Evolutionary conservation across 257 asterid genomes (phyloP).

Genomic region (Solanum dulcamara): DNA sequence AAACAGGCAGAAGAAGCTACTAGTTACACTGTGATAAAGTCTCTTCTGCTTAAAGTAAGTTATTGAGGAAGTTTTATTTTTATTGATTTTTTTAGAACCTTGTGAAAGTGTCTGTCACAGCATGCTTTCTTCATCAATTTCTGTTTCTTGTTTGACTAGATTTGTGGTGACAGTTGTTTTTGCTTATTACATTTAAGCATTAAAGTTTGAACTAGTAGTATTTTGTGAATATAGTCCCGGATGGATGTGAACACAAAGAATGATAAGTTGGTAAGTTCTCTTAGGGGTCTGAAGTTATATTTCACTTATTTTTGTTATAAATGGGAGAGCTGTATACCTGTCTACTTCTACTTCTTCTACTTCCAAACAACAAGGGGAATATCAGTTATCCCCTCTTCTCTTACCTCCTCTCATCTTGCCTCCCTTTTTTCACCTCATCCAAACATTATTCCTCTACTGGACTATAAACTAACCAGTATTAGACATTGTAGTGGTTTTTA

Average conservation of each 20-base stretch:
- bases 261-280: not conserved
- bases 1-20: constrained; percentile 52
- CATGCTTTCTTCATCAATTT: not conserved
- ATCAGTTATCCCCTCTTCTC: not conserved
- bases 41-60: constrained; percentile 66
- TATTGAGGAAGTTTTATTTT: not conserved
- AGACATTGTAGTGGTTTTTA: not conserved
- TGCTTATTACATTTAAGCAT: not conserved
- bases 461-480: not conserved
- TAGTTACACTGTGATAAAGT: constrained; percentile 36
- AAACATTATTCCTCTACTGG: not conserved
- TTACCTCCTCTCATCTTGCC: not conserved
- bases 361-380: not conserved
- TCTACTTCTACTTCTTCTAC: not conserved
- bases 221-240: not conserved
- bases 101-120: not conserved
- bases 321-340: not conserved
- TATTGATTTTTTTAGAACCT: not conserved
- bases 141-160: not conserved
- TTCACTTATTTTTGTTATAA: not conserved
- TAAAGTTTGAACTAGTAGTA: not conserved
- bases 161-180: not conserved
- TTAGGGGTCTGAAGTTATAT: not conserved
- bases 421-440: not conserved
- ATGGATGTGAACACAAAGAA: not conserved